A percentile compares a stretch with the other conserved stretches of the same genome.
phyloP scores from a whole-genome alignment of 495 filamentous ascomycete species.

The Melanomma pulvis-pyrius region DNA sequence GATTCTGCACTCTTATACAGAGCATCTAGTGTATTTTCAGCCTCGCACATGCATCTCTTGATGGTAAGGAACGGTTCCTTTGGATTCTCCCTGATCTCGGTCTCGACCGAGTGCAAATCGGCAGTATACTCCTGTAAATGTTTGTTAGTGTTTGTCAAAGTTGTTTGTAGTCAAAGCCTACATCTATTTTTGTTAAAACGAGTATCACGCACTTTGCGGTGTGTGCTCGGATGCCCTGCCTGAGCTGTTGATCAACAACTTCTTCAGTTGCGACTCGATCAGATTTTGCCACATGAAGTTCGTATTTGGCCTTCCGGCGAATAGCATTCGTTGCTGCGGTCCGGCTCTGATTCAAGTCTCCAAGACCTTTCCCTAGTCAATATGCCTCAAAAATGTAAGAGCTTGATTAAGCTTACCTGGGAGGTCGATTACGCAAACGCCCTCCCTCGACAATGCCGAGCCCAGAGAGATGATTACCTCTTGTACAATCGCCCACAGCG shows the following conservation, averaged over 20 bases:
- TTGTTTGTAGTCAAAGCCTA: not conserved
- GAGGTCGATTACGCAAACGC: constrained; percentile 5
- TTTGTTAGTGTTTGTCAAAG: not conserved
- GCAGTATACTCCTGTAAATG: constrained; percentile 5
- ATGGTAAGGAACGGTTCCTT: not conserved
- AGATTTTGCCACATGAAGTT: constrained; percentile 5
- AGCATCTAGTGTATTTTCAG: not conserved
- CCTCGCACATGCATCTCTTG: not conserved
- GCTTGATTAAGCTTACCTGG: constrained; percentile 5
- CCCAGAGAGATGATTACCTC: constrained; percentile 1
- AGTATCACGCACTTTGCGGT: constrained; percentile 12
- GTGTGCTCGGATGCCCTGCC: constrained; percentile 1
- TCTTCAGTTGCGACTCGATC: constrained; percentile 1
- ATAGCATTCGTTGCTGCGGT: constrained; percentile 7
- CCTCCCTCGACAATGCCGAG: not conserved
- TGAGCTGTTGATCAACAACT: constrained; percentile 9
- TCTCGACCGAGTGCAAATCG: not conserved
- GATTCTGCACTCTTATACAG: not conserved
- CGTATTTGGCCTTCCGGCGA: constrained; percentile 6
- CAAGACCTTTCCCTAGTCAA: constrained; percentile 8
- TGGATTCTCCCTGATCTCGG: not conserved
- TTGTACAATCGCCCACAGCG: not conserved
- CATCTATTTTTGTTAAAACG: constrained; percentile 13
- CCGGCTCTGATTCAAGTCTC: constrained; percentile 18
- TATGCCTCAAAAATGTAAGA: not conserved